phyloP scores from a whole-genome alignment of 23 red algal species.

The Gracilariopsis chorda region DNA sequence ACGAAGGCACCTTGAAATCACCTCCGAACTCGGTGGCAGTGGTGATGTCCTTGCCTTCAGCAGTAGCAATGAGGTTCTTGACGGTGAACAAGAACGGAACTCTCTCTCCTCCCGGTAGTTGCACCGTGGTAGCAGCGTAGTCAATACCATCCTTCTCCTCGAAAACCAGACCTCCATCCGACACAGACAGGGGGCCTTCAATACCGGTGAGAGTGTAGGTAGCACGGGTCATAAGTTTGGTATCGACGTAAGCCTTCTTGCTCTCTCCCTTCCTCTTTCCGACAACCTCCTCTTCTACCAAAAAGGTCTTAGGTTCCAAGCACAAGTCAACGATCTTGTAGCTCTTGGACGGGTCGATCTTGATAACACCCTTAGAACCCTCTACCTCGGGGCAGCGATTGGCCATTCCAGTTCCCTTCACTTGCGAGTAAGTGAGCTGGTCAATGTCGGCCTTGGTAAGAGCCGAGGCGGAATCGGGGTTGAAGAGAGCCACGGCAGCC shows the following conservation, averaged over 20 bases:
- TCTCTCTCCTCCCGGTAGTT: slow-evolving; percentile 96
- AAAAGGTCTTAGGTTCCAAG: slow-evolving; percentile 97
- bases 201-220: slow-evolving; percentile 93
- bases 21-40: slow-evolving; percentile 96
- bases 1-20: slow-evolving; percentile 94
- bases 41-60: slow-evolving; percentile 84
- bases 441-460: slow-evolving; percentile 83
- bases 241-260: slow-evolving; percentile 90
- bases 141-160: slow-evolving; percentile 98
- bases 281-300: slow-evolving; percentile 92
- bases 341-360: slow-evolving; percentile 71
- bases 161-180: slow-evolving; percentile 71
- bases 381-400: slow-evolving; percentile 98
- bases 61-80: slow-evolving; percentile 92
- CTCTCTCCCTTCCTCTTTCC: slow-evolving; percentile 63
- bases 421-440: slow-evolving; percentile 95
- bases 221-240: slow-evolving; percentile 97
- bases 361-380: slow-evolving; percentile 86
- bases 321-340: slow-evolving; percentile 99
- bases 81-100: slow-evolving; percentile 98
- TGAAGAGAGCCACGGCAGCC: slow-evolving; percentile 48
- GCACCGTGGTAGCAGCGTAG: slow-evolving; percentile 96
- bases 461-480: slow-evolving; percentile 45
- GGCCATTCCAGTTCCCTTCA: slow-evolving; percentile 95
- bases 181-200: slow-evolving; percentile 78